A percentile compares a stretch with the other conserved stretches of the same genome.
Evolutionary conservation across 257 asterid species (phyloP).

Genomic region (Anisodus tanguticus): DNA sequence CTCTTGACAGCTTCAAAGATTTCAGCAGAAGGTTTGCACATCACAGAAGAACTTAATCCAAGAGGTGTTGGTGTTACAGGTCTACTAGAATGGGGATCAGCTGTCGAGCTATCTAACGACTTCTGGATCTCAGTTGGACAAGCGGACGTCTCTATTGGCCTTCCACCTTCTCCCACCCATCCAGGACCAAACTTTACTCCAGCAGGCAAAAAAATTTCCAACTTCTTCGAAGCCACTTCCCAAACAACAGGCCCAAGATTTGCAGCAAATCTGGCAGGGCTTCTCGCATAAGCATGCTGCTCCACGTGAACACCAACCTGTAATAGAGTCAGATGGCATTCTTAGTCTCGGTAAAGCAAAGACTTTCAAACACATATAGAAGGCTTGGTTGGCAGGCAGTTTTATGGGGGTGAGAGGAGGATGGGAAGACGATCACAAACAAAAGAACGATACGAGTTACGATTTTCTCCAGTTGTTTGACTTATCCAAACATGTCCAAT

Average conservation of each 20-base stretch:
- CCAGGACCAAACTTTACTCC: slow-evolving; percentile 87
- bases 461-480: not conserved
- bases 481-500: not conserved
- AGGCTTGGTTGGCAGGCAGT: not conserved
- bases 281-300: slow-evolving; percentile 78
- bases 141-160: slow-evolving; percentile 45
- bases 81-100: slow-evolving; percentile 45
- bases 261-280: slow-evolving; percentile 82
- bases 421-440: not conserved
- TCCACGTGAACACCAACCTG: slow-evolving; percentile 90
- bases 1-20: slow-evolving; percentile 65
- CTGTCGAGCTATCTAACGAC: slow-evolving; percentile 39
- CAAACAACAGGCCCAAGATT: slow-evolving; percentile 88
- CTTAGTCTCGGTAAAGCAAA: slow-evolving; percentile 1
- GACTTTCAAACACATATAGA: not conserved
- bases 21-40: slow-evolving; percentile 49
- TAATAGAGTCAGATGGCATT: slow-evolving; percentile 14
- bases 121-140: slow-evolving; percentile 52
- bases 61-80: slow-evolving; percentile 44
- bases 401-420: not conserved
- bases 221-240: slow-evolving; percentile 71
- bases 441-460: not conserved
- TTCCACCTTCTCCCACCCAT: slow-evolving; percentile 80
- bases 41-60: slow-evolving; percentile 42
- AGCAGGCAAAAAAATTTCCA: slow-evolving; percentile 58